Percentiles rank a stretch among this genome's conserved stretches.
Evolutionary conservation across 148 eudicot genomes (phyloP).

Genomic region (Cornus kousa): DNA sequence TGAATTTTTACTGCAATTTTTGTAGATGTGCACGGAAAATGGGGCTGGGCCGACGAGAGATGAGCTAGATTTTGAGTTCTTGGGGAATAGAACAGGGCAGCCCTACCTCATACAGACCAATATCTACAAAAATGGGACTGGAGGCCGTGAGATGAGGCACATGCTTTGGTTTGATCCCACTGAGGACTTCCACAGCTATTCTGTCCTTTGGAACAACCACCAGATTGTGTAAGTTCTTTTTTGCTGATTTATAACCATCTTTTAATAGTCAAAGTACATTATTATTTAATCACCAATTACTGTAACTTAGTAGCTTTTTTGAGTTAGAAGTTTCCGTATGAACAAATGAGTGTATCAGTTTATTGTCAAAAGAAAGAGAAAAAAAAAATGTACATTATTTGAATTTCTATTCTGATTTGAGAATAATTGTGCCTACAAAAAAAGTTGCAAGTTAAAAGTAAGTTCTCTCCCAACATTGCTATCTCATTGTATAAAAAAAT

Average conservation of each 20-base stretch:
- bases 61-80: conserved; percentile 89
- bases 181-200: conserved; percentile 78
- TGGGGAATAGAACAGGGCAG: conserved; percentile 85
- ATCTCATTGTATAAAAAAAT: no score
- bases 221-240: conserved; percentile 66
- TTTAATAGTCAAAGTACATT: no score
- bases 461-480: no score
- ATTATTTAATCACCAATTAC: no score
- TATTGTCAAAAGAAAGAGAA: no score
- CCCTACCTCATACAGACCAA: conserved; percentile 86
- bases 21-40: conserved; percentile 85
- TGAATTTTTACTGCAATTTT: not conserved
- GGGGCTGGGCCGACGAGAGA: conserved; percentile 90
- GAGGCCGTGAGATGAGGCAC: conserved; percentile 87
- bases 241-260: not conserved
- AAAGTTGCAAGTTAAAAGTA: no score
- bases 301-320: no score
- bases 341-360: no score
- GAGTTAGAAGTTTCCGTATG: no score
- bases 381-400: no score
- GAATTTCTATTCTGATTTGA: no score
- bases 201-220: conserved; percentile 81
- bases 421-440: no score
- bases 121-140: conserved; percentile 89
- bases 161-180: conserved; percentile 92